Conservation (phyloP, 2,329 filamentous ascomycete genomes). For the Didymella keratinophila region DNA sequence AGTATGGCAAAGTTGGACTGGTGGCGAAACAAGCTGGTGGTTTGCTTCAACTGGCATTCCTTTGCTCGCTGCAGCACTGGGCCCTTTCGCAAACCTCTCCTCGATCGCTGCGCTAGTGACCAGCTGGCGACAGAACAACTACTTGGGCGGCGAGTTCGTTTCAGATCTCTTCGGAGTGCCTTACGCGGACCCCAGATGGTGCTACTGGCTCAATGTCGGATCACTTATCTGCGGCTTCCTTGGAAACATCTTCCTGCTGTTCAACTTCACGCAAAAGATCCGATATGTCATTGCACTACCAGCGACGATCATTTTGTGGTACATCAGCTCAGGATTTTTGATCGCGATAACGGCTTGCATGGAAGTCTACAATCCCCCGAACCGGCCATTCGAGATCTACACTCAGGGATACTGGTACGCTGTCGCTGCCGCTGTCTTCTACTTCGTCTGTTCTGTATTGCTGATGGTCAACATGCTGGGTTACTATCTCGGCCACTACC, state of each 20-base stretch:
- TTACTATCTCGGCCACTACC: slow-evolving; percentile 77
- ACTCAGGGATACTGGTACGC: slow-evolving; percentile 90
- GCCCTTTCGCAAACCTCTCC: slow-evolving; percentile 86
- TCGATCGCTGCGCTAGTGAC: slow-evolving; percentile 86
- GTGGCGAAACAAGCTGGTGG: slow-evolving; percentile 44
- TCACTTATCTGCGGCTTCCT: slow-evolving; percentile 78
- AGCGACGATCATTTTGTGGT: slow-evolving; percentile 83
- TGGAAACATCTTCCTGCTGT: slow-evolving; percentile 81
- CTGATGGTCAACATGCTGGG: slow-evolving; percentile 82
- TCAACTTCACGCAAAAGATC: slow-evolving; percentile 84
- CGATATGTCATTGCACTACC: slow-evolving; percentile 85
- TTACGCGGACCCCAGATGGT: slow-evolving; percentile 67
- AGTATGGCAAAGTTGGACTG: slow-evolving; percentile 11
- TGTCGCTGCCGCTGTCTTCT: slow-evolving; percentile 79
- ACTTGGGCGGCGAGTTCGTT: slow-evolving; percentile 56
- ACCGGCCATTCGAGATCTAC: slow-evolving; percentile 62
- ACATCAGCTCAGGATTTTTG: slow-evolving; percentile 67
- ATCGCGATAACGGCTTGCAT: slow-evolving; percentile 73
- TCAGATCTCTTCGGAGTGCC: slow-evolving; percentile 64
- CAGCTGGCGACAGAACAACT: slow-evolving; percentile 72
- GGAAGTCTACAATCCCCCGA: slow-evolving; percentile 64
- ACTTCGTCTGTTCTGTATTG: slow-evolving; percentile 78
- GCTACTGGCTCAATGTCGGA: slow-evolving; percentile 76
- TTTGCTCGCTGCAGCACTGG: slow-evolving; percentile 82
- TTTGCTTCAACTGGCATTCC: slow-evolving; percentile 51